Evolutionary conservation across 176 grass and related monocot species (phyloP).

Genomic region (Paspalum notatum): DNA sequence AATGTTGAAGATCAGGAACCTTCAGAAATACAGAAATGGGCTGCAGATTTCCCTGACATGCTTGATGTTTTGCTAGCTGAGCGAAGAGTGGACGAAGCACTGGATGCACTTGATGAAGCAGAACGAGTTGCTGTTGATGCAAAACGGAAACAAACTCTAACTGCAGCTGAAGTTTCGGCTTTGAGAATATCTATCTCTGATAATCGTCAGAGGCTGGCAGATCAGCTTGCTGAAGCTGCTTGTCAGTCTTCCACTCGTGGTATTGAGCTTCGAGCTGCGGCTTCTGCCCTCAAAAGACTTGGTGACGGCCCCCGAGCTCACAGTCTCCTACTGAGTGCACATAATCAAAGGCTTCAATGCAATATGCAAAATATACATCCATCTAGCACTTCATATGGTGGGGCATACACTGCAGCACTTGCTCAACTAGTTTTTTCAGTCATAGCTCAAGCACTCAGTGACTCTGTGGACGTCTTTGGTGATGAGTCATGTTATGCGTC

Average conservation of each 20-base stretch:
- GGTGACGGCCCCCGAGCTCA: constrained; percentile 85
- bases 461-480: constrained; percentile 93
- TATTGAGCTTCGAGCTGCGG: constrained; percentile 81
- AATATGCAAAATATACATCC: constrained; percentile 97
- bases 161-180: not conserved
- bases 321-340: constrained; percentile 80
- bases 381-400: constrained; percentile 91
- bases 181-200: constrained; percentile 37
- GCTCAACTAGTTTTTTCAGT: constrained; percentile 94
- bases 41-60: constrained; percentile 76
- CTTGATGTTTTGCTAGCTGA: constrained; percentile 85
- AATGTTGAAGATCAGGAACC: constrained; percentile 68
- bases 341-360: constrained; percentile 91
- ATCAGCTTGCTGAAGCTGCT: constrained; percentile 79
- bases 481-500: constrained; percentile 82
- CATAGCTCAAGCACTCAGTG: constrained; percentile 84
- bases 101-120: constrained; percentile 77
- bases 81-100: constrained; percentile 79
- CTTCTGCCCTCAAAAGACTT: constrained; percentile 89
- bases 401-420: constrained; percentile 86
- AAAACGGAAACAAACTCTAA: constrained; percentile 51
- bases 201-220: constrained; percentile 70
- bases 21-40: constrained; percentile 80
- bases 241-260: constrained; percentile 83
- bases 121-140: constrained; percentile 58